Percentiles rank a stretch among this genome's conserved stretches.
These are phyloP conservation scores for Borovskyia barvae DNA, from an alignment of 208 protist genomes.

Conservation along the genomic window DNA sequence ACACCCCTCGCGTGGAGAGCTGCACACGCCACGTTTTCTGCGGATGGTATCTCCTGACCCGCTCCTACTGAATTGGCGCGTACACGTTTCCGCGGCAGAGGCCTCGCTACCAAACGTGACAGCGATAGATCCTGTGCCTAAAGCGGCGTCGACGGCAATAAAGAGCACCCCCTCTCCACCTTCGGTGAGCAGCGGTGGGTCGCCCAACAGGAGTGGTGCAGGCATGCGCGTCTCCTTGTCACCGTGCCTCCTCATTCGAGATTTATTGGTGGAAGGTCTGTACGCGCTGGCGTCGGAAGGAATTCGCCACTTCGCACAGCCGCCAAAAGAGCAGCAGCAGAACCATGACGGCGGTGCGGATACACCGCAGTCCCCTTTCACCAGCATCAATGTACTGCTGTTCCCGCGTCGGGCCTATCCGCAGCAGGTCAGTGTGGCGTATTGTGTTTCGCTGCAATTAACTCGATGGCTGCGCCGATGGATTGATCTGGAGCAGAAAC, in stretches of 20 bases:
- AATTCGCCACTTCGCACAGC: slow-evolving; percentile 28
- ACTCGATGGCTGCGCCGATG: slow-evolving; percentile 26
- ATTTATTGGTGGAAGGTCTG: slow-evolving; percentile 47
- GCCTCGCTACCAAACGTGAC: not conserved
- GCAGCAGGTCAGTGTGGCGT: slow-evolving; percentile 28
- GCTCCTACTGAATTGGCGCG: slow-evolving; percentile 31
- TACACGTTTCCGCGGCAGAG: slow-evolving; percentile 17
- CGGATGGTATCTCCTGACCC: slow-evolving; percentile 48
- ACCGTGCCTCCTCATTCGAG: slow-evolving; percentile 55
- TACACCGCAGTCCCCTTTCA: no score
- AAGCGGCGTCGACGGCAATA: not conserved
- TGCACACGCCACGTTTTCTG: slow-evolving; percentile 47
- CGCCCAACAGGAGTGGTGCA: not conserved
- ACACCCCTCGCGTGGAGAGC: slow-evolving; percentile 44
- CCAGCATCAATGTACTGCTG: slow-evolving; percentile 64
- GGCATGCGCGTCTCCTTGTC: slow-evolving; percentile 17
- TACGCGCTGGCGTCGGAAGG: slow-evolving; percentile 29
- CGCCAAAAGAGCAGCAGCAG: not conserved
- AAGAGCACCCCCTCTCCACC: not conserved
- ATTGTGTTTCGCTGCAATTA: slow-evolving; percentile 20
- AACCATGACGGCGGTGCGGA: not conserved
- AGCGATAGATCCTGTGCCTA: not conserved
- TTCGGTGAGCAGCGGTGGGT: not conserved
- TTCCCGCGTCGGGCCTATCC: slow-evolving; percentile 41
- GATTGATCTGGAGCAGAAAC: slow-evolving; percentile 3